Percentiles rank a stretch among this genome's conserved stretches.
phyloP scores from a whole-genome alignment of 2,329 filamentous ascomycete genomes.

The Venturia aucupariae region DNA sequence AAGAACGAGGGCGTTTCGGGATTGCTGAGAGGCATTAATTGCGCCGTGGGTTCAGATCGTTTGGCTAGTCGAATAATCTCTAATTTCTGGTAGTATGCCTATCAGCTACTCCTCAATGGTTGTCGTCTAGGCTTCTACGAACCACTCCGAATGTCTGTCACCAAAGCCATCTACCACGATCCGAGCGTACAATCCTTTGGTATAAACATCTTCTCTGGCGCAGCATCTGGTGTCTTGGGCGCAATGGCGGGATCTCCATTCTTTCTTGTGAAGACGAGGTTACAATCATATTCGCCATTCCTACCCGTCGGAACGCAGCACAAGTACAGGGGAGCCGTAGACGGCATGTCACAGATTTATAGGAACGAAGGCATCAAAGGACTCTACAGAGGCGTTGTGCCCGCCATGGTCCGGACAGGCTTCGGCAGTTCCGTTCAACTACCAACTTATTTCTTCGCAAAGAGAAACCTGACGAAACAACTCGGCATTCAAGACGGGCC shows the following conservation, averaged over 20 bases:
- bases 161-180: conserved; percentile 62
- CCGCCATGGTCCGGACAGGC: conserved; percentile 91
- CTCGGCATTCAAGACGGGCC: conserved; percentile 85
- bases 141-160: conserved; percentile 68
- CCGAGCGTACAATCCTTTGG: conserved; percentile 69
- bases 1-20: conserved; percentile 81
- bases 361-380: conserved; percentile 65
- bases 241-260: conserved; percentile 92
- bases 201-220: conserved; percentile 90
- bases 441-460: conserved; percentile 97
- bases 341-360: conserved; percentile 77
- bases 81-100: conserved; percentile 57
- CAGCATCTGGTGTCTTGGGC: conserved; percentile 79
- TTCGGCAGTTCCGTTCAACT: conserved; percentile 94
- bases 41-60: conserved; percentile 47
- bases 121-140: conserved; percentile 97
- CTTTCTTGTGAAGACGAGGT: conserved; percentile 92
- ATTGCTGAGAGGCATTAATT: conserved; percentile 80
- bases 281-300: conserved; percentile 90
- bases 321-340: conserved; percentile 73
- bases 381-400: conserved; percentile 80
- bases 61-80: background rate
- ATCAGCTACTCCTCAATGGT: conserved; percentile 93
- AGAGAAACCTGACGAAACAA: conserved; percentile 72
- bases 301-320: conserved; percentile 96